Evolutionary conservation across 2,329 filamentous ascomycete species (phyloP).

Genomic region (Scedosporium boydii): DNA sequence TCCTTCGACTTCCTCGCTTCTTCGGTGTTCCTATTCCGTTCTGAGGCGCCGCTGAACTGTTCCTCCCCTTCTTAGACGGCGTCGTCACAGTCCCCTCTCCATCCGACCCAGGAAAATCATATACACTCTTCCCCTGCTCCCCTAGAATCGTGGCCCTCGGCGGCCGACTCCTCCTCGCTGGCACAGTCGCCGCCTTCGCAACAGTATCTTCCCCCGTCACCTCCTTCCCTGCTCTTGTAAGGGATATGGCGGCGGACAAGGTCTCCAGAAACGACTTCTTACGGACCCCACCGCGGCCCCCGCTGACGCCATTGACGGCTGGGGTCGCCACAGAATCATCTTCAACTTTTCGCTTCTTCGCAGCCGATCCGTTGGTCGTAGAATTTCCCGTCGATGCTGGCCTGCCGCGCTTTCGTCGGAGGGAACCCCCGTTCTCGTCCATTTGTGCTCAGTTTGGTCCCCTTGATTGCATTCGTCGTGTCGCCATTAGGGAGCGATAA

Average conservation of each 20-base stretch:
- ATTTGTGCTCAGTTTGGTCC: slow-evolving; percentile 3
- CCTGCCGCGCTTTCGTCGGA: slow-evolving; percentile 7
- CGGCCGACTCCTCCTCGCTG: not conserved
- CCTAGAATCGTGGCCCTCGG: not conserved
- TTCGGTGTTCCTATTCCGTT: not conserved
- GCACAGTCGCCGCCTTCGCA: not conserved
- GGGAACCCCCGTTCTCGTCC: slow-evolving; percentile 7
- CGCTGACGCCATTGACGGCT: not conserved
- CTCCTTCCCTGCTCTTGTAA: not conserved
- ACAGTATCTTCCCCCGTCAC: not conserved
- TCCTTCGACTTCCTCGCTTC: not conserved
- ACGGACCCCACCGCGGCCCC: not conserved
- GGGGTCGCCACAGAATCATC: not conserved
- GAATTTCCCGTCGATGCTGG: slow-evolving; percentile 2
- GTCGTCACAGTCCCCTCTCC: not conserved
- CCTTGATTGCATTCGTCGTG: not conserved
- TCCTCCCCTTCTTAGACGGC: not conserved
- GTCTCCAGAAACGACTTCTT: not conserved
- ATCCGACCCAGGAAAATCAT: not conserved
- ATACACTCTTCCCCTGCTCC: not conserved
- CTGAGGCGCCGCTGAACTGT: not conserved
- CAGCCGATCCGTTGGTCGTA: slow-evolving; percentile 5
- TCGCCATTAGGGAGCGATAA: not conserved
- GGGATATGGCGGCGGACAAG: not conserved
- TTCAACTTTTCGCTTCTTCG: slow-evolving; percentile 4